Evolutionary conservation across 768 basidiomycete species (phyloP).

Genomic region (Tricholoma furcatifolium): DNA sequence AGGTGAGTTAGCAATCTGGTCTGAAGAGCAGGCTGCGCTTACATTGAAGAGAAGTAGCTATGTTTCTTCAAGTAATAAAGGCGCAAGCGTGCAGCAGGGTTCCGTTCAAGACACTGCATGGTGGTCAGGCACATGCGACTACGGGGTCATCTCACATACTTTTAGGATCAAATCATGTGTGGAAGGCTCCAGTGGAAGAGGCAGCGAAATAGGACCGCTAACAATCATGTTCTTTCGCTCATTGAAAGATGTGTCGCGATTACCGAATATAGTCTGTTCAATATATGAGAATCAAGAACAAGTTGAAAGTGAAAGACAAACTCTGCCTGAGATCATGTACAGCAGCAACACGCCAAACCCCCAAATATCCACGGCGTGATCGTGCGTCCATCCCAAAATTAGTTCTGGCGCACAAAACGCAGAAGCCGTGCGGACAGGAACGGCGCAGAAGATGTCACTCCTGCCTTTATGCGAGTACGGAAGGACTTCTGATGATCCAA

Average conservation of each 20-base stretch:
- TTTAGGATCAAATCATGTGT: slow-evolving; percentile 44
- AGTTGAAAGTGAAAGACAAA: slow-evolving; percentile 21
- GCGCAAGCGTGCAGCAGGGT: slow-evolving; percentile 45
- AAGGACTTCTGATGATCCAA: slow-evolving; percentile 37
- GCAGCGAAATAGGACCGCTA: slow-evolving; percentile 26
- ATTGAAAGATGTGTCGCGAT: slow-evolving; percentile 16
- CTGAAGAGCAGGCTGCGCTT: slow-evolving; percentile 20
- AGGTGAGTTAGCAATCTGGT: slow-evolving; percentile 7
- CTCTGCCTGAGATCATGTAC: slow-evolving; percentile 48
- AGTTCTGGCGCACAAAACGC: slow-evolving; percentile 52
- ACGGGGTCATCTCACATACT: slow-evolving; percentile 27
- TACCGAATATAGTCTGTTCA: slow-evolving; percentile 5
- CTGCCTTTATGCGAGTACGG: slow-evolving; percentile 26
- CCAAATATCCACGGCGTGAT: slow-evolving; percentile 57
- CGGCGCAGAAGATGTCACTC: slow-evolving; percentile 43
- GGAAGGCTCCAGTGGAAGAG: slow-evolving; percentile 27
- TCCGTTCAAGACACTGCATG: slow-evolving; percentile 54
- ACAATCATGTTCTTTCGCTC: slow-evolving; percentile 34
- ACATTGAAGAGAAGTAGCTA: slow-evolving; percentile 49
- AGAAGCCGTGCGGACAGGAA: slow-evolving; percentile 24
- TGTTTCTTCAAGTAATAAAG: slow-evolving; percentile 44
- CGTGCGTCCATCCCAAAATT: slow-evolving; percentile 53
- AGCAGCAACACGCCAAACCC: slow-evolving; percentile 53
- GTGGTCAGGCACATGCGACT: not conserved
- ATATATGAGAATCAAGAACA: not conserved